Conservation (phyloP, 1,284 basidiomycete genomes). For the Trichosporon faecale region DNA sequence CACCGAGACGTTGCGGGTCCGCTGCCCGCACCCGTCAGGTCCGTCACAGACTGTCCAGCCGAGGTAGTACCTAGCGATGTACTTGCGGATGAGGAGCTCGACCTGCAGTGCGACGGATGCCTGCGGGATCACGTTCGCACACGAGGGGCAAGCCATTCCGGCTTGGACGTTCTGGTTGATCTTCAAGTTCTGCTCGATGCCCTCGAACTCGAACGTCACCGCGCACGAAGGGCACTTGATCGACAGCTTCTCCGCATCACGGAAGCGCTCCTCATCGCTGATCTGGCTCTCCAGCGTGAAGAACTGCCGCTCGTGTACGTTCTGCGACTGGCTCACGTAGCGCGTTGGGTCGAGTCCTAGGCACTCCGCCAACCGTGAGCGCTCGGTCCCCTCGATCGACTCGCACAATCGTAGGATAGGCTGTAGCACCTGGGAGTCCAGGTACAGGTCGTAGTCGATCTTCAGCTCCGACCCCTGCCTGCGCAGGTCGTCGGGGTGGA, state of each 20-base stretch:
- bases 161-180: conserved; percentile 44
- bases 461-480: conserved; percentile 59
- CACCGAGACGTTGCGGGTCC: conserved; percentile 83
- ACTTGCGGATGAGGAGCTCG: conserved; percentile 74
- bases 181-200: conserved; percentile 51
- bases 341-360: conserved; percentile 87
- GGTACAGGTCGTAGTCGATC: conserved; percentile 85
- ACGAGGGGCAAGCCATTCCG: conserved; percentile 61
- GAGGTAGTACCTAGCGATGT: conserved; percentile 81
- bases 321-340: conserved; percentile 59
- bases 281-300: conserved; percentile 84
- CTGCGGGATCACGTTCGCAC: conserved; percentile 58
- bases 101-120: conserved; percentile 77
- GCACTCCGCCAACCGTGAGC: conserved; percentile 86
- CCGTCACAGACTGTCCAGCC: conserved; percentile 87
- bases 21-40: conserved; percentile 67
- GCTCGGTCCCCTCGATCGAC: conserved; percentile 92
- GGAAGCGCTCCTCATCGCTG: conserved; percentile 82
- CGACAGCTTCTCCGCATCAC: conserved; percentile 65
- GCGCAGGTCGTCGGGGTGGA: conserved; percentile 88
- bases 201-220: conserved; percentile 62
- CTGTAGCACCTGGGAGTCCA: conserved; percentile 87
- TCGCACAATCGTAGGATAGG: conserved; percentile 95
- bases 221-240: conserved; percentile 73
- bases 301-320: conserved; percentile 67